Base-by-base conservation (phyloP, 148 eudicot species). In the Bassia scoparia region DNA sequence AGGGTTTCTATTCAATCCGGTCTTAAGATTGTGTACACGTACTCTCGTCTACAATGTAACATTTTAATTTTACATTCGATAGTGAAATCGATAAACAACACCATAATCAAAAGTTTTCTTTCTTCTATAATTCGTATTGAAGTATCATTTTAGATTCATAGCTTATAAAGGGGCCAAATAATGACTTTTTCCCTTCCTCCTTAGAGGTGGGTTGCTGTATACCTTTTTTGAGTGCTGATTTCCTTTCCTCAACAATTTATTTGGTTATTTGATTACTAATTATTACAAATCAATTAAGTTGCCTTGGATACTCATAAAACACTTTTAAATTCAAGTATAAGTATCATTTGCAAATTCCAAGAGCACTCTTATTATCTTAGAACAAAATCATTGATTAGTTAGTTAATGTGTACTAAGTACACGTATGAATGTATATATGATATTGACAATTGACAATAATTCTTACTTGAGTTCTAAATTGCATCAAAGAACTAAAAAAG, bases 301-400 rank as follows among this genome's bases (percentile, higher is more conserved):
- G 53, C 10, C 10, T 21, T 38, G 17, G 2, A 34, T 74, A 38
- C 71, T 53, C 77, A 64, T 73, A 52, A 7, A 52, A 7, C 62
- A 37, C 16, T 69, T 37, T 41, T 21, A 56, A 30, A 37, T 74
- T 74, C 77, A 74, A 66, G 65, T 67, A 13, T 55, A 3, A 21
- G 65, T 54, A 74, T 74, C 54, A 67, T n/a, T 67, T 74, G 56
- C 71, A 56, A 67, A n/a, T n/a, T n/a, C n/a, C n/a, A 66, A 31
- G 21, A 5, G 24, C 20, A 1, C 20, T 13, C 43, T 50, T 60
- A 64, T 63, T 63, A 49, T 56, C 30, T 18, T 37, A 38, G 4
- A 18, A 16, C 24, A 20, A 23, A 35, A 18, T 38, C 9, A 21
- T n/a, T n/a, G n/a, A 44, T 43, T 23, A 41, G 46, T 48, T 48